Conservation (phyloP, 331 rosid species). For the Dryas integrifolia region DNA sequence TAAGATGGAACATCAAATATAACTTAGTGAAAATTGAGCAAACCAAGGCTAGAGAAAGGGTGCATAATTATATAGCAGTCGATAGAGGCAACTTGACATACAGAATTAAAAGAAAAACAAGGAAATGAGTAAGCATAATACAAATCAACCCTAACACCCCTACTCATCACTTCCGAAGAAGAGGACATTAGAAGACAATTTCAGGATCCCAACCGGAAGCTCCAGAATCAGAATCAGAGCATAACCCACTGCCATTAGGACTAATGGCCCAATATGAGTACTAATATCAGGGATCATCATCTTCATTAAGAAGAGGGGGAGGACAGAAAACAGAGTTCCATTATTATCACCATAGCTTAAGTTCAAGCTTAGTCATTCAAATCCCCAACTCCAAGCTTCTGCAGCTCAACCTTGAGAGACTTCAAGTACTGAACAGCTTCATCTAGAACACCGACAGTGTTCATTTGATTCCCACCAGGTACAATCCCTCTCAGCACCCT, state of each 20-base stretch:
- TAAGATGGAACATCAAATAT: background rate
- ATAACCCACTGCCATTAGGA: background rate
- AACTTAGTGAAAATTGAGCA: background rate
- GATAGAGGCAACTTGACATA: conserved; percentile 9
- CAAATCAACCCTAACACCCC: background rate
- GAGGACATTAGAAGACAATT: background rate
- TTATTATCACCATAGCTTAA: conserved; percentile 2
- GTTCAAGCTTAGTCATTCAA: conserved; percentile 28
- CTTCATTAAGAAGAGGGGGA: background rate
- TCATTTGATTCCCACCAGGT: conserved; percentile 81
- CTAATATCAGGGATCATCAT: conserved; percentile 11
- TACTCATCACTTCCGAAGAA: background rate
- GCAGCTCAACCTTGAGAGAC: conserved; percentile 86
- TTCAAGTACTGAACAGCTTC: conserved; percentile 89
- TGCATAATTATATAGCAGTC: conserved; percentile 13
- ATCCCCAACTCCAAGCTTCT: conserved; percentile 56
- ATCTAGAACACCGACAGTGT: conserved; percentile 60
- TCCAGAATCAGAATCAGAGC: background rate
- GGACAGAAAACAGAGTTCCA: conserved; percentile 12
- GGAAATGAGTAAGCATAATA: conserved; percentile 7
- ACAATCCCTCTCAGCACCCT: conserved; percentile 64
- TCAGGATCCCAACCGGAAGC: background rate
- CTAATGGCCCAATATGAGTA: background rate
- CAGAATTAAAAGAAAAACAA: conserved; percentile 1
- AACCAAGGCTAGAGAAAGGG: conserved; percentile 8